These are phyloP conservation scores for Fusarium globosum DNA, from an alignment of 2,329 filamentous ascomycete genomes.

Conservation along the genomic window DNA sequence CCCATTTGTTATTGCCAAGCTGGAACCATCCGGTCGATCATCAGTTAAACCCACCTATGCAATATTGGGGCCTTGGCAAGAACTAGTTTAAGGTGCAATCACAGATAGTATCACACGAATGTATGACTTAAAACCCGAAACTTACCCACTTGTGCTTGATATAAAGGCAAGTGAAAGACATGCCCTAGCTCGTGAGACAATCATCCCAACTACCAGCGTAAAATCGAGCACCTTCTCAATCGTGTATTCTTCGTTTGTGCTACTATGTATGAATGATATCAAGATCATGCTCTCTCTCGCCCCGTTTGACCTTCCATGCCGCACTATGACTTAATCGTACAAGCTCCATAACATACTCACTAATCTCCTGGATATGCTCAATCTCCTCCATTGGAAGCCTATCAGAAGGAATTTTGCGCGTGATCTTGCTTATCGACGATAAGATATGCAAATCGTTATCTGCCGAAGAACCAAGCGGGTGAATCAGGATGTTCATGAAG, in stretches of 20 bases:
- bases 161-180: fast-evolving
- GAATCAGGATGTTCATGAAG: slow-evolving; percentile 36
- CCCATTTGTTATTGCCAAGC: neutral
- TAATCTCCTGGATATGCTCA: slow-evolving; percentile 35
- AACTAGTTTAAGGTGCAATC: fast-evolving
- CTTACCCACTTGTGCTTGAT: fast-evolving
- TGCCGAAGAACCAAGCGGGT: slow-evolving; percentile 26
- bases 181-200: no score
- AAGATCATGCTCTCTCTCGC: slow-evolving; percentile 32
- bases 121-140: neutral
- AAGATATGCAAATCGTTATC: slow-evolving; percentile 32
- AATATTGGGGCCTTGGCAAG: neutral
- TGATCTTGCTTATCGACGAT: slow-evolving; percentile 33
- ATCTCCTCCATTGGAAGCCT: slow-evolving; percentile 33
- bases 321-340: slow-evolving; percentile 34
- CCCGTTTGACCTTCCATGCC: slow-evolving; percentile 32
- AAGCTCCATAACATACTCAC: slow-evolving; percentile 37
- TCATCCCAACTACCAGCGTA: fast-evolving
- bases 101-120: neutral
- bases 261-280: slow-evolving; percentile 22
- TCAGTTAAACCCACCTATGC: neutral
- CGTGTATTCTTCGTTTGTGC: fast-evolving
- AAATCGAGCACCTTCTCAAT: neutral
- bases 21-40: neutral
- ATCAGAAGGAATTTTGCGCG: slow-evolving; percentile 27